Conservation (phyloP, 2,329 filamentous ascomycete genomes). For the Alternaria sp. region DNA sequence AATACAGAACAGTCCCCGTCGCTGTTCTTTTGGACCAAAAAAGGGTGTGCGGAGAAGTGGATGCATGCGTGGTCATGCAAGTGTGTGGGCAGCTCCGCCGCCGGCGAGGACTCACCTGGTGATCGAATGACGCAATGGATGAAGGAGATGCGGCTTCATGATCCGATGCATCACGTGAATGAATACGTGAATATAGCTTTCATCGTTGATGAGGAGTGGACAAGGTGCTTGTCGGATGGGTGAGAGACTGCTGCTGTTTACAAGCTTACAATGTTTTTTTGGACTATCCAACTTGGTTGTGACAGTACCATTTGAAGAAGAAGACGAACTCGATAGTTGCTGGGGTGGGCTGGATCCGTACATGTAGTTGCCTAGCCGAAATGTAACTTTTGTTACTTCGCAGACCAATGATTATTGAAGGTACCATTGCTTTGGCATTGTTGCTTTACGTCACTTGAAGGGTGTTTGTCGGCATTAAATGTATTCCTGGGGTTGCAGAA, state of each 20-base stretch:
- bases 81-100: too few relatives aligned
- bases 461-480: background rate
- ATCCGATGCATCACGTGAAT: background rate
- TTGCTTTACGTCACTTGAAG: background rate
- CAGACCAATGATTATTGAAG: background rate
- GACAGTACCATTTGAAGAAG: background rate
- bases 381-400: background rate
- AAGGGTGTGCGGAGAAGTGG: too few relatives aligned
- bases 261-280: background rate
- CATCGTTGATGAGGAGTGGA: background rate
- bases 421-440: background rate
- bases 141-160: background rate
- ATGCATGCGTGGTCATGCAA: too few relatives aligned
- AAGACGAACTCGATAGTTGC: background rate
- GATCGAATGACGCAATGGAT: too few relatives aligned
- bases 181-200: background rate
- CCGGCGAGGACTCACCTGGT: too few relatives aligned
- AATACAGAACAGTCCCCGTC: too few relatives aligned
- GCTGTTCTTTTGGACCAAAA: too few relatives aligned
- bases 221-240: background rate
- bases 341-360: background rate
- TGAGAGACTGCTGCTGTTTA: background rate
- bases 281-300: background rate
- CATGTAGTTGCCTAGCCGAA: background rate
- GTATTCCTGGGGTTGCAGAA: background rate